Base-by-base conservation (phyloP, 495 filamentous ascomycete species). In the Lophium mytilinum region DNA sequence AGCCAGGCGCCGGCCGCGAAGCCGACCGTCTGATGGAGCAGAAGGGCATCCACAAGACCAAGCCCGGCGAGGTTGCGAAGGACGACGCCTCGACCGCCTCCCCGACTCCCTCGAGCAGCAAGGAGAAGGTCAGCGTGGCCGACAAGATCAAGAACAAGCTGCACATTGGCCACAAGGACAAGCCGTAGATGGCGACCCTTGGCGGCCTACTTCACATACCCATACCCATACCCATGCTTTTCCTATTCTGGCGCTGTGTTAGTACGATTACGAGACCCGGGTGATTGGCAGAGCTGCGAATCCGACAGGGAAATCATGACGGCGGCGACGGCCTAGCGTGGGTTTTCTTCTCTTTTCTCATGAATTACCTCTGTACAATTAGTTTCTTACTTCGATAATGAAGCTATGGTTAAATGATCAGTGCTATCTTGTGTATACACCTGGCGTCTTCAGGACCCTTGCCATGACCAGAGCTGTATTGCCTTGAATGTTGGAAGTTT, bases 1-100 rank as follows among this genome's bases (percentile, higher is more conserved):
- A 72, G 21, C 78, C 83, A 0, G 83, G 84, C 8, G 84, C 84
- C 7, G 83, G 82, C 0, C 65, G 67, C 36, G 84, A 87, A 66
- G 84, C 83, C 50, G 80, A 84, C 63, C 76, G 83, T 85, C 64
- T 70, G 15, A 11, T 69, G 35, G 68, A 68, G 40, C 34, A 66
- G 36, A 67, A 68, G 48, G 68, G 68, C 30, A 56, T 67, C 50
- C 39, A 65, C 17, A 65, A 54, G 58, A 54, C 12, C 6, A 52
- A n/a, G 30, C 35, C 56, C 9, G 64, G 46, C 37, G 36, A 62
- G 14, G 21, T 37, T 4, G 12, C 30, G 34, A 18, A 19, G 30
- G 50, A 19, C 51, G 9, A 36, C 5, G 18, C 15, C 34, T 18
- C 17, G 8, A 30, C 35, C 6, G 36, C 24, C 17, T n/a, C 21